phyloP scores from a whole-genome alignment of 2,329 filamentous ascomycete species.

The Alternaria brassicae region DNA sequence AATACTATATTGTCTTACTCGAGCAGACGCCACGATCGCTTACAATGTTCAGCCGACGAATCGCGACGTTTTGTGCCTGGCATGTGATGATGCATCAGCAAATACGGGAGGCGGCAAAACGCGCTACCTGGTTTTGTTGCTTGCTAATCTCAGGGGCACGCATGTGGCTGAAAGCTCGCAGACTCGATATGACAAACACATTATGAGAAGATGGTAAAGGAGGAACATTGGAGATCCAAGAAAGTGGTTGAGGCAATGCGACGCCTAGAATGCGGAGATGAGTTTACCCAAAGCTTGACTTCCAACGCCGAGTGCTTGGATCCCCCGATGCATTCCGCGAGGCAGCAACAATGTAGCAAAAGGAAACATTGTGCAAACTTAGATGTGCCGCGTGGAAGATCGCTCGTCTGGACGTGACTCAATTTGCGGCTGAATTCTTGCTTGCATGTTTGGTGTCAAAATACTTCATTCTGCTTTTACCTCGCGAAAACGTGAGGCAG shows the following conservation, averaged over 20 bases:
- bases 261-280: background rate
- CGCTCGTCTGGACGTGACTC: background rate
- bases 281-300: background rate
- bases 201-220: background rate
- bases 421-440: background rate
- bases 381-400: background rate
- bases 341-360: background rate
- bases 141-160: slow-evolving; percentile 6
- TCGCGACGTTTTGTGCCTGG: slow-evolving; percentile 3
- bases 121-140: slow-evolving; percentile 5
- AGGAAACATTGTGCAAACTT: background rate
- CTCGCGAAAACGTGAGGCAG: background rate
- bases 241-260: background rate
- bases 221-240: background rate
- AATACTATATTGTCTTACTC: background rate
- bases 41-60: slow-evolving; percentile 3
- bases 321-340: background rate
- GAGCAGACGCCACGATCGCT: background rate
- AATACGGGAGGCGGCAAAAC: background rate
- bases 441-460: background rate
- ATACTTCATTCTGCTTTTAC: background rate
- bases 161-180: slow-evolving; percentile 1
- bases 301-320: background rate
- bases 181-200: background rate
- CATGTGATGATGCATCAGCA: slow-evolving; percentile 14